Evolutionary conservation across 2,329 filamentous ascomycete species (phyloP).

Genomic region (Aureobasidium sp.): DNA sequence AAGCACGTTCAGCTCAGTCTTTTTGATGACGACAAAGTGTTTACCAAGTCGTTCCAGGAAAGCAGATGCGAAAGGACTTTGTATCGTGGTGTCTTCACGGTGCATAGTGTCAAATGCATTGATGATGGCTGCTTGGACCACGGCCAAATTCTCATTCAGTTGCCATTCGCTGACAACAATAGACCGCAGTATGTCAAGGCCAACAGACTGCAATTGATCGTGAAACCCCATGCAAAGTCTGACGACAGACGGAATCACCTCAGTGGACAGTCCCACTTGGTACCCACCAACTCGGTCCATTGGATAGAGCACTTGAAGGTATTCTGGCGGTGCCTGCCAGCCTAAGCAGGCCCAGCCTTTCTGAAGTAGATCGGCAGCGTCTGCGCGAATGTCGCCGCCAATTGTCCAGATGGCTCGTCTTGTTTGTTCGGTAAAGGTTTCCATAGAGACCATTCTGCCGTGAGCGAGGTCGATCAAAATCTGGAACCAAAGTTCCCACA

Average conservation of each 20-base stretch:
- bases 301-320: slow-evolving; percentile 61
- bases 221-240: slow-evolving; percentile 93
- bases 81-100: slow-evolving; percentile 42
- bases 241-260: slow-evolving; percentile 82
- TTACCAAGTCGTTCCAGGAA: slow-evolving; percentile 75
- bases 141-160: slow-evolving; percentile 79
- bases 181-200: slow-evolving; percentile 86
- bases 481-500: slow-evolving; percentile 91
- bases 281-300: slow-evolving; percentile 86
- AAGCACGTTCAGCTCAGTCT: slow-evolving; percentile 61
- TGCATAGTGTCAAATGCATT: slow-evolving; percentile 86
- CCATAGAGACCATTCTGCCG: slow-evolving; percentile 78
- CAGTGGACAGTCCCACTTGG: slow-evolving; percentile 95
- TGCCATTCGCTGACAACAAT: slow-evolving; percentile 99
- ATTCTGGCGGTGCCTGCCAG: slow-evolving; percentile 82
- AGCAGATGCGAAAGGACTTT: slow-evolving; percentile 29
- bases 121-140: slow-evolving; percentile 94
- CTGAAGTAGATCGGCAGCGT: slow-evolving; percentile 77
- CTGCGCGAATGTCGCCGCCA: slow-evolving; percentile 87
- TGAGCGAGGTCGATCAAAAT: slow-evolving; percentile 83
- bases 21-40: slow-evolving; percentile 64
- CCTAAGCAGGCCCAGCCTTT: slow-evolving; percentile 92
- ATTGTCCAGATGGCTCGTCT: slow-evolving; percentile 97
- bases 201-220: slow-evolving; percentile 78
- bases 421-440: slow-evolving; percentile 96